Evolutionary conservation across 2,329 filamentous ascomycete genomes (phyloP), one percentile per base, ranked within the genome.

Genomic region (Xylaria sp.): DNA sequence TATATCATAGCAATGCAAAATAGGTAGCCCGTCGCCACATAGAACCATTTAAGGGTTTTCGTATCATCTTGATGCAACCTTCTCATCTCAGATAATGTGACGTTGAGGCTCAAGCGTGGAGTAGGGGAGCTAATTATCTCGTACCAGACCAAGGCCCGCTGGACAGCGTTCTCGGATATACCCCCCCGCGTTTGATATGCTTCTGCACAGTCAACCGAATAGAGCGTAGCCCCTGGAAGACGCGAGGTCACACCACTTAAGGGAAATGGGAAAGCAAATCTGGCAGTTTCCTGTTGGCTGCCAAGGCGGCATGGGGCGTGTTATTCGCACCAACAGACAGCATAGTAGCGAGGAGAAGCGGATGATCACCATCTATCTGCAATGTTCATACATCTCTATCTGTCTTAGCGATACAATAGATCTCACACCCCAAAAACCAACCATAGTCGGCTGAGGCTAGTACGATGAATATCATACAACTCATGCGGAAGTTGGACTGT

Each of bases 71-170:
- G 13, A 62, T 68, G 66, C 28, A 55, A 65, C 66, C 57, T 60
- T 23, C 43, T 43, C 36, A 65, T 53, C 36, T 30, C 12, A 25
- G 28, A 36, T 20, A 15, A 57, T 68, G 66, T 39, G 50, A 68
- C 66, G 18, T 10, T 65, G 66, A 65, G 66, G 66, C 66, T 68
- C 66, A 61, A 65, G 41, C 3, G 18, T 30, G 34, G 48, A 18
- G 52, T 18, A 28, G 23, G 18, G 18, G n/a, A n/a, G 48, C 32
- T 43, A 30, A 7, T n/a, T 52, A 45, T 41, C 58, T n/a, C 60
- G 23, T 30, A n/a, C 52, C n/a, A 7, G 50, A 48, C 46, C 34
- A 34, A 20, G 18, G 5, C 25, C 53, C 34, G 34, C 61, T 15
- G 2, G 25, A 10, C 28, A 4, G 23, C 20, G n/a, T 18, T 61